phyloP scores from a whole-genome alignment of 257 asterid species.

The Verbascum thapsus region DNA sequence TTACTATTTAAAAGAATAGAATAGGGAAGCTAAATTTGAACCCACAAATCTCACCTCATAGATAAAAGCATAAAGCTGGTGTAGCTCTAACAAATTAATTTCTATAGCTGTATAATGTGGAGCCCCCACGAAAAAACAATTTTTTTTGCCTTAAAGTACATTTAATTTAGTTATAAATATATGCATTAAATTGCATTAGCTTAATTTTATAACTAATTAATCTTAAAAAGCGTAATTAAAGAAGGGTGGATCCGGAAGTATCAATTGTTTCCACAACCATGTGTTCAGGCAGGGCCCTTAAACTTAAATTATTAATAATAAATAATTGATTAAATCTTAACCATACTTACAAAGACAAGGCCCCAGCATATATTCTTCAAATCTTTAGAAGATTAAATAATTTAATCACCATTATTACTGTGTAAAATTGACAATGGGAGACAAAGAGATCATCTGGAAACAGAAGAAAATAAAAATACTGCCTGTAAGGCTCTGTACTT shows the following conservation, averaged over 20 bases:
- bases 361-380: conserved; percentile 52
- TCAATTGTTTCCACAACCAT: not conserved
- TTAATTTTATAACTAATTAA: not conserved
- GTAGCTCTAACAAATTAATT: no score
- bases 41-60: no score
- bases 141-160: no score
- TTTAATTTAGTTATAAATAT: no score
- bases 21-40: no score
- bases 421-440: conserved; percentile 13
- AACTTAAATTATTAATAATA: no score
- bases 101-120: no score
- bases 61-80: no score
- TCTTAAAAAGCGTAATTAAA: not conserved
- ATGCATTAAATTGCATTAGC: no score
- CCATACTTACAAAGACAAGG: conserved; percentile 26
- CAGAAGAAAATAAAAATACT: conserved; percentile 15
- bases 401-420: conserved; percentile 34
- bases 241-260: not conserved
- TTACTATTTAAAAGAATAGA: no score
- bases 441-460: no score
- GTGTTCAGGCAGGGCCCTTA: conserved; percentile 34
- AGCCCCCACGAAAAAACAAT: no score
- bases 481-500: conserved; percentile 11
- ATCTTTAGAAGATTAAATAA: conserved; percentile 42
- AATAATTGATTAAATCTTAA: conserved; percentile 28